A percentile compares a stretch with the other conserved stretches of the same genome.
These are phyloP conservation scores for Wickerhamomyces sydowiorum DNA, from an alignment of 805 yeast species.

Conservation along the genomic window DNA sequence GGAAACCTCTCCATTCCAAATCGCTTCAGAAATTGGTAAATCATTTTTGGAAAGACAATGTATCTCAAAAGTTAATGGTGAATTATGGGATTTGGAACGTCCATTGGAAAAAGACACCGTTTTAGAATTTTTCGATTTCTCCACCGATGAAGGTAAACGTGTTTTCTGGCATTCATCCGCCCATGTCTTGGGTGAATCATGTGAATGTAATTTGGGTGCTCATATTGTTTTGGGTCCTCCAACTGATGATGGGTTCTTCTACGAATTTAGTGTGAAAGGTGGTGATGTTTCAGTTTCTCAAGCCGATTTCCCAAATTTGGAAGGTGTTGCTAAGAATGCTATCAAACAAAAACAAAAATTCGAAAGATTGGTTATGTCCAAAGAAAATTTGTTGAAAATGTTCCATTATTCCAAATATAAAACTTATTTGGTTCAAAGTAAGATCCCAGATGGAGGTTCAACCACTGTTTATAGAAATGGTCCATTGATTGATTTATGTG, in stretches of 20 bases:
- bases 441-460: conserved; percentile 93
- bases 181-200: conserved; percentile 95
- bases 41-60: conserved; percentile 86
- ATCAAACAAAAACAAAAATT: conserved; percentile 94
- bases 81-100: conserved; percentile 92
- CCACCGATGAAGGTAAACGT: conserved; percentile 87
- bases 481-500: conserved; percentile 91
- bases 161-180: conserved; percentile 99
- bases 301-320: conserved; percentile 78
- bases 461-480: conserved; percentile 98
- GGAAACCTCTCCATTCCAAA: conserved; percentile 86
- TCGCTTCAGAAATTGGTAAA: conserved; percentile 80
- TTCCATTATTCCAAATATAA: conserved; percentile 94
- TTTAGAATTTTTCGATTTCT: conserved; percentile 85
- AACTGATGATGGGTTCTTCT: conserved; percentile 95
- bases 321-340: conserved; percentile 80
- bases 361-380: conserved; percentile 87
- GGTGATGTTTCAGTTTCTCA: conserved; percentile 71
- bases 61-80: conserved; percentile 85
- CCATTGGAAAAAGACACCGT: conserved; percentile 72
- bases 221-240: conserved; percentile 95
- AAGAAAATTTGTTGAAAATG: conserved; percentile 89
- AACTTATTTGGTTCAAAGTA: conserved; percentile 76
- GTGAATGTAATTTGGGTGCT: conserved; percentile 94
- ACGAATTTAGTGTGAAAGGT: conserved; percentile 86